Evolutionary conservation across 2,329 filamentous ascomycete genomes (phyloP), one percentile per base, ranked within the genome.

Genomic region (Aureobasidium lini): DNA sequence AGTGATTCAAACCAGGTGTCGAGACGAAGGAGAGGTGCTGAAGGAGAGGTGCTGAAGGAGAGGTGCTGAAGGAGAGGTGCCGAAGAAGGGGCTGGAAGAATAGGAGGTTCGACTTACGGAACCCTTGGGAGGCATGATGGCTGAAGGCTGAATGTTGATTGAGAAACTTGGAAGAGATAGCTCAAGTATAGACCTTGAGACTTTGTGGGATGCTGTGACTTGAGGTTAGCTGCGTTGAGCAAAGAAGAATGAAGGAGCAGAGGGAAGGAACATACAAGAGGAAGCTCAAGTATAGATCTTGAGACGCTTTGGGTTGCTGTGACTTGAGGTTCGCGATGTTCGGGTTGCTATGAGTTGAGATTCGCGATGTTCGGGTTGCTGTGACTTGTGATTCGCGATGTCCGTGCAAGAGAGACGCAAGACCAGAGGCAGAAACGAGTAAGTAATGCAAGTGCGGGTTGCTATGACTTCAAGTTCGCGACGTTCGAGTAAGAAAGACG

Each of bases 51-150:
- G 28, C 15, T n/a, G 15, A 16, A 39, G 15, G 53, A n/a, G 16
- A 9, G 40, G 18, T 11, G n/a, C 15, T 43, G 15, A 23, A 18
- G 52, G 13, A 28, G 40, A 23, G 44, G 39, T 32, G n/a, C n/a
- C 7, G 36, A 52, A 48, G 18, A 31, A 16, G 9, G 6, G 18
- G 16, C 23, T 58, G 46, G 4, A 16, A 50, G n/a, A 36, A 36
- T 8, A 31, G 7, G 39, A 39, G n/a, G 47, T 32, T 23, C 23
- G 18, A 59, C 57, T 59, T 52, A 59, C 56, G 10, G 42, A 29
- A 7, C 32, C 44, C 37, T 58, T 58, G 36, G 56, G 56, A 36
- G 56, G 44, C 56, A 58, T 58, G 29, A n/a, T 57, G 54, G 4
- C 34, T 44, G 52, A 23, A 9, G 6, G 18, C 3, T 49, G 11